Percentiles rank a stretch among this genome's conserved stretches.
These are phyloP conservation scores for Oryza glaberrima DNA, from an alignment of 176 grass and related monocot species.

Conservation along the genomic window DNA sequence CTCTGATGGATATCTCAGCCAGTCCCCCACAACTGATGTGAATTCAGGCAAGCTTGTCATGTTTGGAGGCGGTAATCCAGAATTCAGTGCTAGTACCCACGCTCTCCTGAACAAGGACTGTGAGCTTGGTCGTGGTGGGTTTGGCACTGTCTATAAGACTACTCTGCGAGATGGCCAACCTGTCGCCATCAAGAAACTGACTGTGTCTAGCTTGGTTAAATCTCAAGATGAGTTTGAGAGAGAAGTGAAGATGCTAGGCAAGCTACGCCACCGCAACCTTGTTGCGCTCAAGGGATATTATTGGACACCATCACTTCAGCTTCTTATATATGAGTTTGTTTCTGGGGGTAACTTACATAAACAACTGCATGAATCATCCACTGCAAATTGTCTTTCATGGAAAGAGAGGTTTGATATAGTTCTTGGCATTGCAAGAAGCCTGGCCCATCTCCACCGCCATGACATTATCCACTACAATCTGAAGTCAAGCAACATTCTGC, in stretches of 20 bases:
- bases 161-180: constrained; percentile 79
- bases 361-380: constrained; percentile 80
- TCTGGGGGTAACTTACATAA: constrained; percentile 86
- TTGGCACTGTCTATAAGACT: constrained; percentile 92
- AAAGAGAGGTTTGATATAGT: constrained; percentile 95
- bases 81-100: constrained; percentile 91
- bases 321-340: constrained; percentile 95
- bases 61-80: constrained; percentile 89
- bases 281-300: constrained; percentile 87
- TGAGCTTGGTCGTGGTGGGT: constrained; percentile 95
- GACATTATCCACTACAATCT: constrained; percentile 97
- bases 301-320: constrained; percentile 95
- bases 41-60: constrained; percentile 91
- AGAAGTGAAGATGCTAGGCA: constrained; percentile 89
- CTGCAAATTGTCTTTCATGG: constrained; percentile 75
- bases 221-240: constrained; percentile 98
- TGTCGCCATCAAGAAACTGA: constrained; percentile 97
- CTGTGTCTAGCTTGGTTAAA: constrained; percentile 97
- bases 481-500: constrained; percentile 91
- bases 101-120: constrained; percentile 97
- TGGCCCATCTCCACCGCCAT: constrained; percentile 78
- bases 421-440: constrained; percentile 81
- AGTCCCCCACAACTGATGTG: constrained; percentile 85
- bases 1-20: constrained; percentile 87
- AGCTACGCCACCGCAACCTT: constrained; percentile 84